Evolutionary conservation across 2,329 filamentous ascomycete genomes (phyloP).

Genomic region (Ophiosphaerella narmari): DNA sequence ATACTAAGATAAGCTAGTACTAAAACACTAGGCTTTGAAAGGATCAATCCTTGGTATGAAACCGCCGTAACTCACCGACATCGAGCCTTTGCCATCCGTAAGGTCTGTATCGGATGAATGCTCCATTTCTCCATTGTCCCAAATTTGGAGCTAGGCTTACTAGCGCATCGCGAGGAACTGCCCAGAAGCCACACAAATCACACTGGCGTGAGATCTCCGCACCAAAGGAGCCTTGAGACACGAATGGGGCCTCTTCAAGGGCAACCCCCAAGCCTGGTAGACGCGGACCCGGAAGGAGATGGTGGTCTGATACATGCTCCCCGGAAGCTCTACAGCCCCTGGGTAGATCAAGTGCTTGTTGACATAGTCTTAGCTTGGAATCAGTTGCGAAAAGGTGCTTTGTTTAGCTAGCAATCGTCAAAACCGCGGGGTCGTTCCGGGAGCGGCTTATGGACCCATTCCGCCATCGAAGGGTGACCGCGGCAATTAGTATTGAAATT

Average conservation of each 20-base stretch:
- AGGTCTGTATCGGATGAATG: conserved; percentile 28
- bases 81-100: conserved; percentile 23
- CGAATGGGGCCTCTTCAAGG: conserved; percentile 10
- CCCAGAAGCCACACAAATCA: conserved; percentile 16
- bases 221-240: conserved; percentile 23
- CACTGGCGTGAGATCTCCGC: conserved; percentile 26
- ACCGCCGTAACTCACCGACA: conserved; percentile 1
- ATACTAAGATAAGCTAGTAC: conserved; percentile 7
- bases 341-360: too few relatives aligned
- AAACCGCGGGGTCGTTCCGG: too few relatives aligned
- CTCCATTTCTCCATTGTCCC: conserved; percentile 30
- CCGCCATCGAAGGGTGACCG: too few relatives aligned
- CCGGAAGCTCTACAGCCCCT: too few relatives aligned
- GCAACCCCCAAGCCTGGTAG: not conserved
- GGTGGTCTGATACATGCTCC: too few relatives aligned
- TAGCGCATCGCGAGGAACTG: conserved; percentile 22
- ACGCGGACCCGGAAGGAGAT: too few relatives aligned
- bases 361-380: too few relatives aligned
- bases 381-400: too few relatives aligned
- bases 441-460: too few relatives aligned
- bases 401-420: too few relatives aligned
- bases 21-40: not conserved
- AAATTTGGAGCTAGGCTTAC: conserved; percentile 11
- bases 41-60: not conserved
- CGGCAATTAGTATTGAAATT: too few relatives aligned